Base-by-base conservation (phyloP, 2,329 filamentous ascomycete species). In the Aureobasidium lini region DNA sequence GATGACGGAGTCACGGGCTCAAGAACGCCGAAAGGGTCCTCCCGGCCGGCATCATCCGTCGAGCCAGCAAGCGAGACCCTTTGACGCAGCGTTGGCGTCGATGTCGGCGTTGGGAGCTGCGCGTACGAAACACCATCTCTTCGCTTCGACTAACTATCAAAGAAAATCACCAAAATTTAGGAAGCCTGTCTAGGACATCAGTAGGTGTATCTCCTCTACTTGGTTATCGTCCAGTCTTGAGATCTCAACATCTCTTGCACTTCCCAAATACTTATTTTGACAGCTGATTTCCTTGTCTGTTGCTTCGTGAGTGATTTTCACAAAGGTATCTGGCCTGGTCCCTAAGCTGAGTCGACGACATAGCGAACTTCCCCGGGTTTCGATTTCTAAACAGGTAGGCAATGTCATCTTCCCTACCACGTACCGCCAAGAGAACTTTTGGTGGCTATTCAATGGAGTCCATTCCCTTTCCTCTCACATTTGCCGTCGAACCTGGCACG, bases 211-310 rank as follows among this genome's bases (percentile, higher is more conserved):
- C 13, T 18, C 15, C n/a, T 42, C 37, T 32, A 43, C 23, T 28
- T 32, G 29, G 40, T 10, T 15, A 56, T 18, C 28, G 39, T 43
- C 31, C 13, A n/a, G 40, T 44, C 40, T 16, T 46, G 40, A 56
- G 52, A 46, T 56, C n/a, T 56, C 52, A 56, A 56, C 52, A 56
- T 56, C 52, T 56, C 40, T 46, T 40, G 52, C 31, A 46, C 52
- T 46, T 6, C 32, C 40, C 15, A n/a, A 15, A 34, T n/a, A 16
- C 29, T 32, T 13, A 16, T 28, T 46, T 37, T 37, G 40, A 31
- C 40, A 37, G 16, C 31, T 28, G 39, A 32, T 56, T 11, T 37
- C 18, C 40, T 56, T 56, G 52, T 46, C 40, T 46, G 39, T 43
- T 37, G 23, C 40, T 53, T 56, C 31, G 52, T 56, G 52, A 56